Percentiles rank a stretch among this genome's conserved stretches.
Conservation (phyloP, 805 yeast species). For the Lipomyces yamanashiensis region DNA sequence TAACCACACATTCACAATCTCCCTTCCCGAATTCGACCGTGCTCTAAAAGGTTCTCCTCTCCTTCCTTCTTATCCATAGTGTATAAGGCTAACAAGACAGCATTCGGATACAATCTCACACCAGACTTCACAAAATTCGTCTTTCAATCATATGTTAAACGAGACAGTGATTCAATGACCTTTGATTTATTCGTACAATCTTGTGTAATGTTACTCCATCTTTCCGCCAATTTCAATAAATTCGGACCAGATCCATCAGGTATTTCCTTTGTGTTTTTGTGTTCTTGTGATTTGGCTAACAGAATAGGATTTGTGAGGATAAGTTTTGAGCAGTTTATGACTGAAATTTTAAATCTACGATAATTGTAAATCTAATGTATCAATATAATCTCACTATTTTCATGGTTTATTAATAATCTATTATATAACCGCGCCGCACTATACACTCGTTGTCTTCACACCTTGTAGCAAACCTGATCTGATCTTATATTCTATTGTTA, state of each 20-base stretch:
- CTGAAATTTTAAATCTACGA: constrained; percentile 44
- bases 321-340: constrained; percentile 48
- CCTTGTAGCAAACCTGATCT: too few species aligned
- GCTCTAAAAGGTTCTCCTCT: constrained; percentile 51
- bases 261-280: background rate
- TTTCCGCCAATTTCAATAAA: constrained; percentile 78
- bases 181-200: constrained; percentile 85
- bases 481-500: too few species aligned
- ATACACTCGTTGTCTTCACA: too few species aligned
- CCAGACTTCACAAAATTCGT: constrained; percentile 61
- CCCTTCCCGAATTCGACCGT: constrained; percentile 66
- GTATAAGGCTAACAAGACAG: constrained; percentile 38
- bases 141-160: constrained; percentile 53
- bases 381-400: too few species aligned
- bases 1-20: constrained; percentile 62
- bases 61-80: background rate
- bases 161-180: constrained; percentile 51
- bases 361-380: constrained; percentile 4
- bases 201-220: constrained; percentile 72
- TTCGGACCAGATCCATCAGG: constrained; percentile 64
- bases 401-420: too few species aligned
- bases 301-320: constrained; percentile 37
- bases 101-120: constrained; percentile 68
- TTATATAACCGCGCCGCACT: too few species aligned
- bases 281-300: background rate